phyloP scores from a whole-genome alignment of 2,329 filamentous ascomycete genomes.

The Pyrenochaeta sp. region DNA sequence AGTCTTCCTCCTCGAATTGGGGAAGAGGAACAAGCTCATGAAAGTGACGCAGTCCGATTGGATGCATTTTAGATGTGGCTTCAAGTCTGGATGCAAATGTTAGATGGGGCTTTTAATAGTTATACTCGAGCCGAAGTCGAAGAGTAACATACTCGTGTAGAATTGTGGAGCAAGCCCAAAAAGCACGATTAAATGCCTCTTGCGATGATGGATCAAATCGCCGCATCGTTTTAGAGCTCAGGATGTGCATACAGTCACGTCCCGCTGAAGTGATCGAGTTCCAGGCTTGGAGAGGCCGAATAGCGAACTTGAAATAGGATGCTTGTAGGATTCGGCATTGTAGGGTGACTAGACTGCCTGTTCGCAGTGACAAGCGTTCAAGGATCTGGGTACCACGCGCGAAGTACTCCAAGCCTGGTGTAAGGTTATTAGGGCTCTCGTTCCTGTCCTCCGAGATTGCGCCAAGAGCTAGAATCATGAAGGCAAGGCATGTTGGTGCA shows the following conservation, averaged over 20 bases:
- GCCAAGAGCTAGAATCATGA: constrained; percentile 33
- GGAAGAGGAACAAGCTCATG: constrained; percentile 40
- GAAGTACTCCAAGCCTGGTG: constrained; percentile 36
- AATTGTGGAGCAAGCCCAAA: constrained; percentile 37
- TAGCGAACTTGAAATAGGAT: constrained; percentile 37
- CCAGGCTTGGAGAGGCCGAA: constrained; percentile 35
- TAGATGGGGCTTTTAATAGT: neutral
- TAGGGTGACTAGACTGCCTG: constrained; percentile 26
- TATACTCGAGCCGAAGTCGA: neutral
- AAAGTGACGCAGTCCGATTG: constrained; percentile 38
- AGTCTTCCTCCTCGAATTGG: constrained; percentile 37
- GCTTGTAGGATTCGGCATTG: constrained; percentile 38
- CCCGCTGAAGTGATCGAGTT: constrained; percentile 34
- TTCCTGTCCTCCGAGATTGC: constrained; percentile 31
- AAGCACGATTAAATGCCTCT: constrained; percentile 36
- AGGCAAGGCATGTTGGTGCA: constrained; percentile 29
- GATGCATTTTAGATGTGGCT: constrained; percentile 40
- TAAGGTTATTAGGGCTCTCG: constrained; percentile 18
- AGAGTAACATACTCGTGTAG: constrained; percentile 26
- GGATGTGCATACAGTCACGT: constrained; percentile 37
- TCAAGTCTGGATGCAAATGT: constrained; percentile 19
- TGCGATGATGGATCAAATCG: constrained; percentile 26
- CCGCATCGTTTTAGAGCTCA: constrained; percentile 25
- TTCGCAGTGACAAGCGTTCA: constrained; percentile 29
- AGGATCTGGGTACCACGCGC: constrained; percentile 30